Conservation (phyloP, 768 basidiomycete species). For the Kwoniella botswanensis region DNA sequence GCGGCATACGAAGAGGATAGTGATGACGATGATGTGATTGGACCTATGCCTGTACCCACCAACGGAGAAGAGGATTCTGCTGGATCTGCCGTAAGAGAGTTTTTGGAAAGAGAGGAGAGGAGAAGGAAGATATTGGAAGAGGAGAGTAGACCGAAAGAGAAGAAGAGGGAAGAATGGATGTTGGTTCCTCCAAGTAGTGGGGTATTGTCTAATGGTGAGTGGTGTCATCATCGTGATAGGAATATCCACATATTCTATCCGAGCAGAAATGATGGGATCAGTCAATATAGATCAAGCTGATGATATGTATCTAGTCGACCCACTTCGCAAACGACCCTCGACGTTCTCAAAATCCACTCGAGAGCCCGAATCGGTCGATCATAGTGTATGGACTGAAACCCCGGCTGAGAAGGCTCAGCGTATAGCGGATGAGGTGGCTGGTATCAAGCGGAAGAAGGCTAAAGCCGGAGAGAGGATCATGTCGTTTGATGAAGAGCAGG, state of each 20-base stretch:
- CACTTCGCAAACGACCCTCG: constrained; percentile 61
- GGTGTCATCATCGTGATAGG: background rate
- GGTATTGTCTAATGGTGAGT: constrained; percentile 74
- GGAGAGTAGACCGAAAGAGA: constrained; percentile 52
- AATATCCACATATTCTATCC: background rate
- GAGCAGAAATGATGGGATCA: background rate
- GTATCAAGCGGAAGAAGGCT: constrained; percentile 75
- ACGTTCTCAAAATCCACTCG: constrained; percentile 39
- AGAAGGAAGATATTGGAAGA: constrained; percentile 71
- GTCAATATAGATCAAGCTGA: background rate
- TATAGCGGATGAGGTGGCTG: constrained; percentile 91
- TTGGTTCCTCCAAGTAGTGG: constrained; percentile 84
- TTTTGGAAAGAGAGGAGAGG: constrained; percentile 82
- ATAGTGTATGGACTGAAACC: constrained; percentile 93
- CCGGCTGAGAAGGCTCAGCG: constrained; percentile 89
- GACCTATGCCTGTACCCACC: constrained; percentile 75
- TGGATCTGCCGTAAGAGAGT: constrained; percentile 72
- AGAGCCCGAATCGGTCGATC: constrained; percentile 60
- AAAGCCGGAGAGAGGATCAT: constrained; percentile 56
- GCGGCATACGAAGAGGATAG: constrained; percentile 64
- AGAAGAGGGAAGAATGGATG: constrained; percentile 97
- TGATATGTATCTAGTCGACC: constrained; percentile 70
- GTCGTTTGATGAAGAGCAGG: constrained; percentile 22
- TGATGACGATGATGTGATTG: constrained; percentile 75
- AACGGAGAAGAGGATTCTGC: constrained; percentile 57